A percentile compares a stretch with the other conserved stretches of the same genome.
phyloP scores from a whole-genome alignment of 2,329 filamentous ascomycete genomes.

The Cadophora gregata region DNA sequence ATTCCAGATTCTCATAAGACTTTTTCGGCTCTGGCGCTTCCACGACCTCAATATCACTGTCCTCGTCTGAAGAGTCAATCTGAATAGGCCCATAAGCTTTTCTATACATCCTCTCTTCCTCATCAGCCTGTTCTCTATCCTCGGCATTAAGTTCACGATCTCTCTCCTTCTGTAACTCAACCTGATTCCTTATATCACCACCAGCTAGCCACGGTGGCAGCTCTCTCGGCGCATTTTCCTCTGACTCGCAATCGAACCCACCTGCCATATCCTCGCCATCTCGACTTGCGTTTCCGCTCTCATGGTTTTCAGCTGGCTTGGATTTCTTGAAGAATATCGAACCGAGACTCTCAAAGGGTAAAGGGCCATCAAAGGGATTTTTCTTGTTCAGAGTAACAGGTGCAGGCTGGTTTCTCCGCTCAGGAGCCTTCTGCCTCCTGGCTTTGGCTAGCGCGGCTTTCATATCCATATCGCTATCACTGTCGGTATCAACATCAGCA shows the following conservation, averaged over 20 bases:
- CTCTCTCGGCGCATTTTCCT: slow-evolving; percentile 51
- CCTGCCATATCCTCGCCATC: slow-evolving; percentile 44
- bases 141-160: slow-evolving; percentile 69
- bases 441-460: slow-evolving; percentile 77
- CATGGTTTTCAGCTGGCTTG: slow-evolving; percentile 20
- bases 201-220: slow-evolving; percentile 78
- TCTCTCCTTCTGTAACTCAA: slow-evolving; percentile 62
- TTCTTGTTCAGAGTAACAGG: slow-evolving; percentile 58
- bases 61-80: slow-evolving; percentile 66
- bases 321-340: slow-evolving; percentile 58
- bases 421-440: slow-evolving; percentile 61
- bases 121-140: slow-evolving; percentile 61
- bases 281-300: slow-evolving; percentile 26
- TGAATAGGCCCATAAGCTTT: slow-evolving; percentile 60
- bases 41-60: slow-evolving; percentile 62
- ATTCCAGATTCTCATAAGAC: not conserved
- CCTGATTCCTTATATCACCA: slow-evolving; percentile 67
- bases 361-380: slow-evolving; percentile 75
- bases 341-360: slow-evolving; percentile 89
- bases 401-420: slow-evolving; percentile 45
- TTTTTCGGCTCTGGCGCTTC: slow-evolving; percentile 48
- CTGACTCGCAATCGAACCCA: slow-evolving; percentile 47
- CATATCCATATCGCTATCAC: slow-evolving; percentile 82
- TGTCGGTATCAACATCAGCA: slow-evolving; percentile 50
- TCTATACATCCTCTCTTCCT: slow-evolving; percentile 58